A percentile compares a stretch with the other conserved stretches of the same genome.
phyloP scores from a whole-genome alignment of 768 basidiomycete species.

The Mrakia frigida region DNA sequence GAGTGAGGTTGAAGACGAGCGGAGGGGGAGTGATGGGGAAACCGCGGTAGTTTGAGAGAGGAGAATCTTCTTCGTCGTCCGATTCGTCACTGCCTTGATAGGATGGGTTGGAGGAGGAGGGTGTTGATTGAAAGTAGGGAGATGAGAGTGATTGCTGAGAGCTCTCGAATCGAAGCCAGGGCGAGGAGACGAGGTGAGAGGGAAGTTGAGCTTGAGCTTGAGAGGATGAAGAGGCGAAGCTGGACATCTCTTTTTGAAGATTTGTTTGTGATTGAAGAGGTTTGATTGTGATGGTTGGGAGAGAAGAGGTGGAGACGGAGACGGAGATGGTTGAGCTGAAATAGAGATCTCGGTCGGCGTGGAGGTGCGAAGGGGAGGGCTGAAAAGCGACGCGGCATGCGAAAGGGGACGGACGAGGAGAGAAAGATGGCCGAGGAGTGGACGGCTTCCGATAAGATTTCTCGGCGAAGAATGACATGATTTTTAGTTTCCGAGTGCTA shows the following conservation, averaged over 20 bases:
- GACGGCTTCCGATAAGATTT: no score
- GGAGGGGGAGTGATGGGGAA: not conserved
- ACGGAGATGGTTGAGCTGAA: not conserved
- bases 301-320: no score
- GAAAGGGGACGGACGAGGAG: no score
- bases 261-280: no score
- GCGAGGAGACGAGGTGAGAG: not conserved
- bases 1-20: not conserved
- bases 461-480: no score
- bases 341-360: not conserved
- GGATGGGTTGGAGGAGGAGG: not conserved
- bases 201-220: not conserved
- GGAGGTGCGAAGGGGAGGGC: not conserved
- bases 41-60: not conserved
- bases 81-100: not conserved
- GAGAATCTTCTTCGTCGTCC: not conserved
- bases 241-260: no score
- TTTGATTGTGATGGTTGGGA: no score
- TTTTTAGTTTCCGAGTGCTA: no score
- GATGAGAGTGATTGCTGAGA: not conserved
- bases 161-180: not conserved
- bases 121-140: not conserved
- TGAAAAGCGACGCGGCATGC: not conserved
- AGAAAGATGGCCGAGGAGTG: no score
- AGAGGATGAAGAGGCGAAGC: not conserved